Base-by-base conservation (phyloP, 192 early-diverging fungal species). In the Podila epigama region DNA sequence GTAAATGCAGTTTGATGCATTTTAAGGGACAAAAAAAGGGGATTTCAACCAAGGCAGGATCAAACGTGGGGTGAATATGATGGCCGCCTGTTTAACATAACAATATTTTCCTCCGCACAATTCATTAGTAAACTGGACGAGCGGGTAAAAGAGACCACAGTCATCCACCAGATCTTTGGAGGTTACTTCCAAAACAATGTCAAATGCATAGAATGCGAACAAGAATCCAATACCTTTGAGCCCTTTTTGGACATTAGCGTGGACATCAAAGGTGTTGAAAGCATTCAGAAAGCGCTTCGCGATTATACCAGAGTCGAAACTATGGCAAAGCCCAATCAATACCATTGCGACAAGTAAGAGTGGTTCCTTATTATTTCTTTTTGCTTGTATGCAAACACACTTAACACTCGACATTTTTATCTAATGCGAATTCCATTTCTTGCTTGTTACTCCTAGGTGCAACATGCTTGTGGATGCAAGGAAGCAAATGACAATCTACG, bases 141-240 rank as follows among this genome's bases (percentile, higher is more conserved):
- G n/a, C 84, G 87, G 37, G 82, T 91, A 65, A 91, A 94, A 70
- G 90, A 91, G 70, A 89, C 93, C 5, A 89, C 93, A 6, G 68
- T 92, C 18, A 79, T 92, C 13, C 89, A 92, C 75, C 91, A 90
- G 57, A 85, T 95, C 12, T 95, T 96, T 90, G 92, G 92, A 56
- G 94, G 94, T 0, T 90, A 90, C 61, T 64, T 93, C 44, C 93
- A 91, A 61, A 92, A 89, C 52, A 89, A 93, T 60, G 84, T 97
- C 53, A 85, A 81, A 39, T 97, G 95, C 67, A 62, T 85, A 18
- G 80, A 75, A 25, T 97, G 95, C 79, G 82, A 88, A 25, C 61
- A 85, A 55, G 85, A 87, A 52, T 95, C 93, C 29, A 87, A 92
- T 60, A 97, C 90, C 0, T 90, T 86, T 60, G 93, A 95, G 58